Base-by-base conservation (phyloP, 169 alveolate species). In the Plasmodium adleri region DNA sequence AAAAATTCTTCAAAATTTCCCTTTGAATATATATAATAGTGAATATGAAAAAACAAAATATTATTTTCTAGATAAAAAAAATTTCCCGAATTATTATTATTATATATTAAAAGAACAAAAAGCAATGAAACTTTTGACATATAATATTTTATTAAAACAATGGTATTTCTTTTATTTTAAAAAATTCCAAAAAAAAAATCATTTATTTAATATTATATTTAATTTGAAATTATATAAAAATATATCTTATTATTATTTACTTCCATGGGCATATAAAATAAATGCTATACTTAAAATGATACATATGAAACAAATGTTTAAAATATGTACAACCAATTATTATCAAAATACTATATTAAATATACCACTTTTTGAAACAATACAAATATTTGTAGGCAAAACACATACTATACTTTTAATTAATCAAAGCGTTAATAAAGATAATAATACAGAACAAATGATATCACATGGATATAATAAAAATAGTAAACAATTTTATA, bases 241-340 rank as follows among this genome's bases (percentile, higher is more conserved):
- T 24, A 67, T 86, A 26, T 70, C 92, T 13, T 72, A 72, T 59
- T 64, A 86, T 49, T 86, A 86, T 49, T 59, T 58, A n/a, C 75
- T 86, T 15, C 88, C 92, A 20, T 86, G 92, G 92, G 92, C 92
- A 59, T 86, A 86, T 49, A 64, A 86, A 72, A 86, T 86, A 26
- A 86, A 86, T 66, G 17, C 58, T 17, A 50, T 86, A 22, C 74
- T 86, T 26, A 86, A 86, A 86, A 64, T 72, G 15, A 86, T 86
- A 47, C 68, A 86, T 62, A 86, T 72, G 87, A 54, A 72, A 71
- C 92, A 86, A n/a, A 71, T 86, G 86, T 86, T 86, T 60, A 75
- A 86, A 56, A 24, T 71, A 26, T 64, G 72, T 49, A 67, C 76
- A 49, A 59, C 26, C 20, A 86, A 59, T 58, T 39, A 39, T 39